These are phyloP conservation scores for Fusarium sp. DNA, from an alignment of 2,329 filamentous ascomycete species.

Conservation along the genomic window DNA sequence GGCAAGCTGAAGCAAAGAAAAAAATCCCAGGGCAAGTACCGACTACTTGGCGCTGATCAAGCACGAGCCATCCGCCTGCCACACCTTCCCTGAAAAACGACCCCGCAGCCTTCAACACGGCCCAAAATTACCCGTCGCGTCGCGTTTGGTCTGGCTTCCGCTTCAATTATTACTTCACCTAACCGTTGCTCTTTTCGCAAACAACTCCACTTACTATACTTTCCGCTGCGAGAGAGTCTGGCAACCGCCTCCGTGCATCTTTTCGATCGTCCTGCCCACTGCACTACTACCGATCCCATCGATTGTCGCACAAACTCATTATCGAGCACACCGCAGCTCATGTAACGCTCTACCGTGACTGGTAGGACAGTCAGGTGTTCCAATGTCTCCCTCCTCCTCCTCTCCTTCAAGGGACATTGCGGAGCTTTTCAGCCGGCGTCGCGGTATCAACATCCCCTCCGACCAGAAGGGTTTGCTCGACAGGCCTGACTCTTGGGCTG, in stretches of 20 bases:
- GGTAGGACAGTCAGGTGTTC: slow-evolving; percentile 35
- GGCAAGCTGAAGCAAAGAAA: neutral
- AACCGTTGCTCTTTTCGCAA: neutral
- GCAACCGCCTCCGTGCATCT: neutral
- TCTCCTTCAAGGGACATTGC: slow-evolving; percentile 43
- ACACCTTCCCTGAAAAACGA: slow-evolving; percentile 9
- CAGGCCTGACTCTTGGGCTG: slow-evolving; percentile 54
- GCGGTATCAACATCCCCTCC: slow-evolving; percentile 52
- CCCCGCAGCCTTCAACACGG: slow-evolving; percentile 34
- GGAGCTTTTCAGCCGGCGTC: slow-evolving; percentile 47
- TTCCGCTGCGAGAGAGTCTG: neutral
- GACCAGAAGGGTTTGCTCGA: slow-evolving; percentile 57
- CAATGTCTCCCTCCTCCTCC: slow-evolving; percentile 47
- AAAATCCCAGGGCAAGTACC: slow-evolving; percentile 24
- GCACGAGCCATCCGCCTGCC: slow-evolving; percentile 35
- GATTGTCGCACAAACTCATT: slow-evolving; percentile 8
- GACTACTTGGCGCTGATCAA: slow-evolving; percentile 27
- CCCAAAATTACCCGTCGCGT: slow-evolving; percentile 43
- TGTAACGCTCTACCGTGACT: slow-evolving; percentile 40
- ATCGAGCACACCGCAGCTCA: slow-evolving; percentile 31
- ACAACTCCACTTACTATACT: neutral
- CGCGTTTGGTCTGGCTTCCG: slow-evolving; percentile 32
- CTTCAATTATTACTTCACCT: slow-evolving; percentile 7
- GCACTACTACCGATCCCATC: slow-evolving; percentile 1
- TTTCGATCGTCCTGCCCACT: neutral